Percentiles rank a stretch among this genome's conserved stretches.
Conservation (phyloP, 2,329 filamentous ascomycete species). For the Fusarium sp. region DNA sequence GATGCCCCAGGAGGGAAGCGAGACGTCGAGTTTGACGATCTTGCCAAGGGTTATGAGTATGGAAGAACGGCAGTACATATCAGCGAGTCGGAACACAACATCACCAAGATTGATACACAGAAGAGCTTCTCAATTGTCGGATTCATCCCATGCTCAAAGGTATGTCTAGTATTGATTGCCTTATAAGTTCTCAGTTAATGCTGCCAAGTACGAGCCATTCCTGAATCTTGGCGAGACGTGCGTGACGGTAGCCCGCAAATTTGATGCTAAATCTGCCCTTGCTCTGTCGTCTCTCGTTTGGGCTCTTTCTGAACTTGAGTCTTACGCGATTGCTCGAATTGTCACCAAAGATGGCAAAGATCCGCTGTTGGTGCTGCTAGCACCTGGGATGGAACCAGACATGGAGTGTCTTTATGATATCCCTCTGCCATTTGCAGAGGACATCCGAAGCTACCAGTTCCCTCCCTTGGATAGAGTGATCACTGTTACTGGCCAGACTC, state of each 20-base stretch:
- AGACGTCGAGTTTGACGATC: slow-evolving; percentile 83
- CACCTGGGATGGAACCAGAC: slow-evolving; percentile 81
- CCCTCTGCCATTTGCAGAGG: slow-evolving; percentile 92
- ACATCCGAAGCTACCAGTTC: slow-evolving; percentile 90
- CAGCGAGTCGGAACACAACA: slow-evolving; percentile 84
- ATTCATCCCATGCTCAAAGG: slow-evolving; percentile 80
- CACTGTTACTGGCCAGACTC: slow-evolving; percentile 83
- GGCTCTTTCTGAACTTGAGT: slow-evolving; percentile 85
- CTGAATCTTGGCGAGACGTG: slow-evolving; percentile 86
- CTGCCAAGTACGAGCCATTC: slow-evolving; percentile 79
- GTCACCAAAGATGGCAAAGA: slow-evolving; percentile 87
- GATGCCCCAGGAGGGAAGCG: slow-evolving; percentile 80
- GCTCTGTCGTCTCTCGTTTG: slow-evolving; percentile 91
- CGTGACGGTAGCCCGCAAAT: slow-evolving; percentile 80
- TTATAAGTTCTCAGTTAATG: slow-evolving; percentile 17
- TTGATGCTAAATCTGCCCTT: slow-evolving; percentile 84
- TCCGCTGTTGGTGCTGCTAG: slow-evolving; percentile 81
- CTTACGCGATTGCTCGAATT: slow-evolving; percentile 86
- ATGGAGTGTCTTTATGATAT: slow-evolving; percentile 91
- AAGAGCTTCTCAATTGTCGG: slow-evolving; percentile 86
- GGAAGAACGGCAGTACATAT: slow-evolving; percentile 93
- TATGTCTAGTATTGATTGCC: slow-evolving; percentile 52
- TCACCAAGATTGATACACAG: slow-evolving; percentile 86
- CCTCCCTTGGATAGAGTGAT: slow-evolving; percentile 89
- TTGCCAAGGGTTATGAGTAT: slow-evolving; percentile 96